Conservation (phyloP, 176 grass and related monocot species). For the Musa troglodytarum region DNA sequence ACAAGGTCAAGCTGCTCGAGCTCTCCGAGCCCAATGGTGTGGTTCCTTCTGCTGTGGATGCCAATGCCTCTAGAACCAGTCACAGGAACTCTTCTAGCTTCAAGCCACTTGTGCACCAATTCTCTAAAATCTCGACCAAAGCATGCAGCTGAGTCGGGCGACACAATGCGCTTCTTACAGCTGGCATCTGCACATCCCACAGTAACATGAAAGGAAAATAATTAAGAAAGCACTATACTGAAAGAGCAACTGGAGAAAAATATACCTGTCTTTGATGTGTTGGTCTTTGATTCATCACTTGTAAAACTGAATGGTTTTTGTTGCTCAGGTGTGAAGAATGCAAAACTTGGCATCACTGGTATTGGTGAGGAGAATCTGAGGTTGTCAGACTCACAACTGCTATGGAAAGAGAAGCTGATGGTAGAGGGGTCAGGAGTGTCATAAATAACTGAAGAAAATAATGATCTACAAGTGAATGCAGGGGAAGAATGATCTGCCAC, state of each 20-base stretch:
- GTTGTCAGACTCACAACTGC: conserved; percentile 1
- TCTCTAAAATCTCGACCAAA: background rate
- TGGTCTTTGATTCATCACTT: background rate
- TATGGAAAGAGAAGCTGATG: conserved; percentile 48
- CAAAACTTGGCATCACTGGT: conserved; percentile 62
- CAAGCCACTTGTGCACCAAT: conserved; percentile 5
- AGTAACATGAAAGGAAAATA: background rate
- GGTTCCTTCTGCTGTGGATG: conserved; percentile 51
- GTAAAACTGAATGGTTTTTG: conserved; percentile 15
- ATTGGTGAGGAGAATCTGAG: conserved; percentile 19
- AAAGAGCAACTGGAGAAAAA: background rate
- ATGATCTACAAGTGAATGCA: conserved; percentile 48
- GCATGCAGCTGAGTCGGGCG: conserved; percentile 9
- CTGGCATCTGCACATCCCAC: background rate
- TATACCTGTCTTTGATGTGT: conserved; percentile 7
- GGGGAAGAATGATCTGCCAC: conserved; percentile 39
- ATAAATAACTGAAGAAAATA: conserved; percentile 33
- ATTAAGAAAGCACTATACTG: background rate
- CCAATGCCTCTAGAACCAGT: conserved; percentile 9
- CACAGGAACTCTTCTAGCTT: conserved; percentile 2
- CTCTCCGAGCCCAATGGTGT: conserved; percentile 57
- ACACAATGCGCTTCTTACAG: background rate
- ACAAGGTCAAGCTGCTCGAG: conserved; percentile 51
- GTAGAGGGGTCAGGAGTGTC: conserved; percentile 19
- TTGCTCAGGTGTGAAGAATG: conserved; percentile 41